Percentiles rank a stretch among this genome's conserved stretches.
These are phyloP conservation scores for Bipolaris gigantea DNA, from an alignment of 2,329 filamentous ascomycete species.

Conservation along the genomic window DNA sequence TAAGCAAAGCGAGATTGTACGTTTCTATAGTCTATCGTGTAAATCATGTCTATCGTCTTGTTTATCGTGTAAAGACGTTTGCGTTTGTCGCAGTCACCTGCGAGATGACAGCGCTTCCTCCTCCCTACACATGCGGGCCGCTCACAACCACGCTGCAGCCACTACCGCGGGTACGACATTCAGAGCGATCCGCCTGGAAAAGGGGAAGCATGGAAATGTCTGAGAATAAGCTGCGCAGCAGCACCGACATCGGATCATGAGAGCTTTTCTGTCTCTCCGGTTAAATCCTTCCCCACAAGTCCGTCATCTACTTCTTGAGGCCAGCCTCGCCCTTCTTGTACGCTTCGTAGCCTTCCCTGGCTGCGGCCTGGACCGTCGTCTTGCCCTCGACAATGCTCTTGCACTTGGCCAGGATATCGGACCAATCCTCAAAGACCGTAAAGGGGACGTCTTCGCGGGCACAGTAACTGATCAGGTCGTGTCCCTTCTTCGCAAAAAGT, in stretches of 20 bases:
- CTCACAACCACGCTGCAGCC: not conserved
- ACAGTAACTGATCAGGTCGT: slow-evolving; percentile 86
- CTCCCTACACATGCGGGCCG: not conserved
- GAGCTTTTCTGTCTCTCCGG: not conserved
- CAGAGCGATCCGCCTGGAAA: not conserved
- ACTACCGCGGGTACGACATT: not conserved
- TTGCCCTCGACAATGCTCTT: slow-evolving; percentile 75
- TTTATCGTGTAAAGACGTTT: slow-evolving; percentile 10
- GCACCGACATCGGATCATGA: not conserved
- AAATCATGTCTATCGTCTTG: slow-evolving; percentile 12
- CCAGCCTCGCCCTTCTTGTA: slow-evolving; percentile 53
- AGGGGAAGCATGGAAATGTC: not conserved
- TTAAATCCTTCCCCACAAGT: not conserved
- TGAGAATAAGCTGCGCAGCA: slow-evolving; percentile 1
- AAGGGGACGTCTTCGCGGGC: slow-evolving; percentile 83
- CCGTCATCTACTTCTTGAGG: slow-evolving; percentile 23
- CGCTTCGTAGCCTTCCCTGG: slow-evolving; percentile 54
- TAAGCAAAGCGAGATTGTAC: not conserved
- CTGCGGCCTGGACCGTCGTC: slow-evolving; percentile 70
- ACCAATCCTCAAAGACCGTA: slow-evolving; percentile 84
- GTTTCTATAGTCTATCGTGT: slow-evolving; percentile 19
- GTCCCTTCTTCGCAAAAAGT: slow-evolving; percentile 88
- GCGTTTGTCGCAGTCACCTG: not conserved
- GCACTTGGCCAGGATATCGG: slow-evolving; percentile 72
- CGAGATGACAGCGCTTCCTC: too few species aligned